Percentiles rank a stretch among this genome's conserved stretches.
These are phyloP conservation scores for Penicillium palitans DNA, from an alignment of 2,329 filamentous ascomycete genomes.

Conservation along the genomic window DNA sequence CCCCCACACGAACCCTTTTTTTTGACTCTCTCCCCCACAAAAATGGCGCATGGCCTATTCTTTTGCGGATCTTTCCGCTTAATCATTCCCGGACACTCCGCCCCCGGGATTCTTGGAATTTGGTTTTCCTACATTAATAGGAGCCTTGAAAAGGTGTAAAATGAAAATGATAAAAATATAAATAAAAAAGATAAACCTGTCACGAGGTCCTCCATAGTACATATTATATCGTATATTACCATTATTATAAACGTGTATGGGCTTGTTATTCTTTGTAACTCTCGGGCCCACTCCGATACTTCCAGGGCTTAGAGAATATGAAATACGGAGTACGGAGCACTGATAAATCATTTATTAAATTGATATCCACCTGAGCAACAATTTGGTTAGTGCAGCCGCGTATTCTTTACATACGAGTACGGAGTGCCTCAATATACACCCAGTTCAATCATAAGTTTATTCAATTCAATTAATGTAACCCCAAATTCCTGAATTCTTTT, in stretches of 20 bases:
- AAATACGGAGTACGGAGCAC: background rate
- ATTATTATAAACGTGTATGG: background rate
- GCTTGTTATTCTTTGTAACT: conserved; percentile 1
- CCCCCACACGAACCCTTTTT: conserved; percentile 29
- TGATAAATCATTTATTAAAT: no score
- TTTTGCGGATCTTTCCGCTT: conserved; percentile 22
- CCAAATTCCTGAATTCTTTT: background rate
- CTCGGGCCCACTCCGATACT: conserved; percentile 9
- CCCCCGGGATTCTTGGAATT: conserved; percentile 9
- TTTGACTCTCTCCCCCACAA: conserved; percentile 27
- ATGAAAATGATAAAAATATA: background rate
- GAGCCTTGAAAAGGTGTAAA: background rate
- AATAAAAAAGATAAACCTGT: background rate
- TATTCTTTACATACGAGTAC: background rate
- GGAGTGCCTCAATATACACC: background rate
- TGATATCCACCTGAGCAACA: background rate
- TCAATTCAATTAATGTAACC: background rate
- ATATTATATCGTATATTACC: background rate
- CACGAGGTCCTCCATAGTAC: conserved; percentile 1
- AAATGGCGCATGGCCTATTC: conserved; percentile 27
- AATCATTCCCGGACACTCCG: conserved; percentile 9
- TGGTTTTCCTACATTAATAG: background rate
- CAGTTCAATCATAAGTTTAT: background rate
- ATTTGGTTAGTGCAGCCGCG: background rate
- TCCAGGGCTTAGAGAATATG: background rate